Percentiles rank a stretch among this genome's conserved stretches.
These are phyloP conservation scores for Maudiozyma saulgeensis DNA, from an alignment of 805 yeast species.

Conservation along the genomic window DNA sequence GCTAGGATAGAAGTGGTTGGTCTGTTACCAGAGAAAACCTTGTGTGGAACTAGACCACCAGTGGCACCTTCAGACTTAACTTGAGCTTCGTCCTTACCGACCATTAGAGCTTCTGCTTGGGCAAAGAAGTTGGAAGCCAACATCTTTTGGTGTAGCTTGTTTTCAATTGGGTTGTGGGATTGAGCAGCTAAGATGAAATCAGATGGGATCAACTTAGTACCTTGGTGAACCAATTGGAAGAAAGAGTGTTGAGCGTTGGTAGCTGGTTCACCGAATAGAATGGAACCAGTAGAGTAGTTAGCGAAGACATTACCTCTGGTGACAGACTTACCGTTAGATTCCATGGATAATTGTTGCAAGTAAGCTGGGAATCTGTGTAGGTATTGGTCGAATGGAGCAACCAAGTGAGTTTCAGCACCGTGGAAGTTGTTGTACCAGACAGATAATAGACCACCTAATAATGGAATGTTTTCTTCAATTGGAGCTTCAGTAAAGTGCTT, in stretches of 20 bases:
- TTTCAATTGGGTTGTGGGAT: conserved; percentile 94
- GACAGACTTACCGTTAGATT: conserved; percentile 96
- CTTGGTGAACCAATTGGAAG: conserved; percentile 99
- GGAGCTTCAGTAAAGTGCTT: conserved; percentile 79
- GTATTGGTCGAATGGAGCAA: conserved; percentile 98
- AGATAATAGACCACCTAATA: conserved; percentile 83
- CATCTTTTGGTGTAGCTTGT: conserved; percentile 93
- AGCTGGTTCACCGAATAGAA: conserved; percentile 96
- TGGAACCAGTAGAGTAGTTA: conserved; percentile 91
- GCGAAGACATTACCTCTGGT: conserved; percentile 87
- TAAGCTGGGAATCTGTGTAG: conserved; percentile 99
- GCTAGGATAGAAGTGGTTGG: conserved; percentile 97
- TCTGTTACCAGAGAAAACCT: conserved; percentile 95
- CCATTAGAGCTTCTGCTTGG: conserved; percentile 95
- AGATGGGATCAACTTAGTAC: conserved; percentile 93
- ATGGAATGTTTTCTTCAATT: conserved; percentile 84
- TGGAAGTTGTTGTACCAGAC: conserved; percentile 99
- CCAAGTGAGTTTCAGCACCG: conserved; percentile 96
- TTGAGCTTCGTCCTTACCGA: conserved; percentile 79
- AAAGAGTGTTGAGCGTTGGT: conserved; percentile 98
- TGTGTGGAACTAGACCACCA: conserved; percentile 85
- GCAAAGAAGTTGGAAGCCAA: conserved; percentile 98
- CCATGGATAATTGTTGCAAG: conserved; percentile 97
- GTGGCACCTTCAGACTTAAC: conserved; percentile 86
- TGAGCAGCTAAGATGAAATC: conserved; percentile 95